Percentiles rank a stretch among this genome's conserved stretches.
Evolutionary conservation across 805 yeast genomes (phyloP).

Genomic region (Ogataea naganishii): DNA sequence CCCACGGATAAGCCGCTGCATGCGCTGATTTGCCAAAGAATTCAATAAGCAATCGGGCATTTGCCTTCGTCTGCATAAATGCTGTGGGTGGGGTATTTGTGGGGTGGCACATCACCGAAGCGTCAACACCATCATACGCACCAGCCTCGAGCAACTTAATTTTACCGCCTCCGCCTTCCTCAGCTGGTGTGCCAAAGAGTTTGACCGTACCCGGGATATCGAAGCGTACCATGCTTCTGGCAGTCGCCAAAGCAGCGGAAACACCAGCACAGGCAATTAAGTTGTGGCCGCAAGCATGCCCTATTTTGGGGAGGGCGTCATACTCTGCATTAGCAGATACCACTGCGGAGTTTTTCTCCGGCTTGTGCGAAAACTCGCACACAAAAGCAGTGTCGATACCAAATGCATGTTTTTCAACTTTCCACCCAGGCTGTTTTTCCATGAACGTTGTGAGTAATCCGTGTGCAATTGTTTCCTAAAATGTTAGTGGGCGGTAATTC

Average conservation of each 20-base stretch:
- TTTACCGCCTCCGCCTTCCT: slow-evolving; percentile 22
- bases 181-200: slow-evolving; percentile 22
- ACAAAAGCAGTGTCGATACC: slow-evolving; percentile 17
- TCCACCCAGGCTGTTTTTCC: slow-evolving; percentile 15
- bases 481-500: background rate
- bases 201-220: slow-evolving; percentile 19
- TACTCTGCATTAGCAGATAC: slow-evolving; percentile 19
- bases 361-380: slow-evolving; percentile 8
- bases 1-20: slow-evolving; percentile 22
- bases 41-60: slow-evolving; percentile 9
- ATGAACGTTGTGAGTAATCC: slow-evolving; percentile 13
- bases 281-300: slow-evolving; percentile 24
- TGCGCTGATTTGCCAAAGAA: slow-evolving; percentile 20
- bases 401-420: slow-evolving; percentile 15
- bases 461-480: slow-evolving; percentile 18
- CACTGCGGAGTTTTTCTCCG: slow-evolving; percentile 8
- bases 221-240: slow-evolving; percentile 13
- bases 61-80: slow-evolving; percentile 12
- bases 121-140: slow-evolving; percentile 15
- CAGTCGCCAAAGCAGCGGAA: slow-evolving; percentile 11
- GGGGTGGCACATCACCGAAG: slow-evolving; percentile 21
- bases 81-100: slow-evolving; percentile 8
- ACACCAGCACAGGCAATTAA: slow-evolving; percentile 18
- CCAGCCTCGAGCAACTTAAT: slow-evolving; percentile 16
- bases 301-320: slow-evolving; percentile 21